Conservation (phyloP, 495 filamentous ascomycete species). For the Tuber calosporum region DNA sequence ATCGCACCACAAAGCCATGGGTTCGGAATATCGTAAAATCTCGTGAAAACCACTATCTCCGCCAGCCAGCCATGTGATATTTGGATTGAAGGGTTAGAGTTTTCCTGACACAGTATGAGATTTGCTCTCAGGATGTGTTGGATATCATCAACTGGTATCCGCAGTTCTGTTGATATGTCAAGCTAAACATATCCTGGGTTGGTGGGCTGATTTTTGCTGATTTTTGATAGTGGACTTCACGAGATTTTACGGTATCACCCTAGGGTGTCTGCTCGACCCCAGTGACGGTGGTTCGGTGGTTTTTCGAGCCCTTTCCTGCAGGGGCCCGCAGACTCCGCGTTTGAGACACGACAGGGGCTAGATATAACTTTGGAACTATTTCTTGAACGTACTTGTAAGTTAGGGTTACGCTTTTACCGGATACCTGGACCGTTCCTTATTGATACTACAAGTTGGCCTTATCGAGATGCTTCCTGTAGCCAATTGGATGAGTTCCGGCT, state of each 20-base stretch:
- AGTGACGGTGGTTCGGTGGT: neutral
- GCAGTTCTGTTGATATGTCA: no score
- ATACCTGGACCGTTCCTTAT: neutral
- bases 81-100: no score
- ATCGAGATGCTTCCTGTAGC: neutral
- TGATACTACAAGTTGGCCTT: neutral
- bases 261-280: neutral
- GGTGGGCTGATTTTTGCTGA: no score
- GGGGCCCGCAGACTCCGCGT: neutral
- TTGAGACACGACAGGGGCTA: neutral
- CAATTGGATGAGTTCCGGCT: neutral
- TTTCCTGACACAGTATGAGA: no score
- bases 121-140: no score
- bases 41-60: no score
- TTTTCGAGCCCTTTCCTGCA: neutral
- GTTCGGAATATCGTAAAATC: neutral
- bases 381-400: slow-evolving; percentile 3
- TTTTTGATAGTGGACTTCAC: no score
- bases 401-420: neutral
- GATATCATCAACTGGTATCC: no score
- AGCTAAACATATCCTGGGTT: no score
- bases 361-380: neutral
- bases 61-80: no score
- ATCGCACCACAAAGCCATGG: neutral
- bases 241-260: no score